These are phyloP conservation scores for Sparassis latifolia DNA, from an alignment of 1,284 basidiomycete species.

Conservation along the genomic window DNA sequence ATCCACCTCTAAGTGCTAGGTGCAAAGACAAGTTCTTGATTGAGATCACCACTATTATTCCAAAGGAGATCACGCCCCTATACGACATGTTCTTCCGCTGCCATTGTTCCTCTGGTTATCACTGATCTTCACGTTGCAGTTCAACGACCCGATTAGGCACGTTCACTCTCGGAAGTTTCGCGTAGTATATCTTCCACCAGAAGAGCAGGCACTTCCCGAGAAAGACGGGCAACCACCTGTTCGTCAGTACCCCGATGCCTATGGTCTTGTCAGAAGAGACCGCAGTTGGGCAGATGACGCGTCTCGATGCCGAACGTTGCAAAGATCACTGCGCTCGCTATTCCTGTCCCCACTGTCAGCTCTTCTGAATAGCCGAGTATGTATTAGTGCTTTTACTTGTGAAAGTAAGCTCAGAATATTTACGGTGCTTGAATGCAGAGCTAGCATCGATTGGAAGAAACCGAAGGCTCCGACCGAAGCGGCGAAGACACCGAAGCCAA, in stretches of 20 bases:
- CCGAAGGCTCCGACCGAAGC: no score
- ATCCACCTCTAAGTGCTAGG: conserved; percentile 85
- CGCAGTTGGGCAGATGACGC: conserved; percentile 14
- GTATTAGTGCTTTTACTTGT: no score
- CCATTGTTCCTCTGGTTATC: not conserved
- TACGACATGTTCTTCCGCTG: conserved; percentile 53
- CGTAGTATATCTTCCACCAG: conserved; percentile 86
- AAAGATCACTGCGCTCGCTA: no score
- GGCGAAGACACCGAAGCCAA: no score
- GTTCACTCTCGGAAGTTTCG: conserved; percentile 95
- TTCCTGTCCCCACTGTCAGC: no score
- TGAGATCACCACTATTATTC: conserved; percentile 89
- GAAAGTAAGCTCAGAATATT: no score
- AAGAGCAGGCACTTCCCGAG: conserved; percentile 75
- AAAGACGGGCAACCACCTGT: conserved; percentile 51
- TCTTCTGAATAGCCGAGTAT: no score
- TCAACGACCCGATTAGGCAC: conserved; percentile 72
- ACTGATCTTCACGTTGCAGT: conserved; percentile 41
- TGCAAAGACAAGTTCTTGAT: conserved; percentile 99
- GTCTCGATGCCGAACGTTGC: not conserved
- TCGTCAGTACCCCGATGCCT: conserved; percentile 15
- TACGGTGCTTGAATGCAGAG: no score
- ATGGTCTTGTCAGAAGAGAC: conserved; percentile 17
- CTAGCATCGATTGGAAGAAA: no score
- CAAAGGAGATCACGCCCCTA: conserved; percentile 74